These are phyloP conservation scores for Cyberlindnera mycetangii DNA, from an alignment of 805 yeast genomes.

Conservation along the genomic window DNA sequence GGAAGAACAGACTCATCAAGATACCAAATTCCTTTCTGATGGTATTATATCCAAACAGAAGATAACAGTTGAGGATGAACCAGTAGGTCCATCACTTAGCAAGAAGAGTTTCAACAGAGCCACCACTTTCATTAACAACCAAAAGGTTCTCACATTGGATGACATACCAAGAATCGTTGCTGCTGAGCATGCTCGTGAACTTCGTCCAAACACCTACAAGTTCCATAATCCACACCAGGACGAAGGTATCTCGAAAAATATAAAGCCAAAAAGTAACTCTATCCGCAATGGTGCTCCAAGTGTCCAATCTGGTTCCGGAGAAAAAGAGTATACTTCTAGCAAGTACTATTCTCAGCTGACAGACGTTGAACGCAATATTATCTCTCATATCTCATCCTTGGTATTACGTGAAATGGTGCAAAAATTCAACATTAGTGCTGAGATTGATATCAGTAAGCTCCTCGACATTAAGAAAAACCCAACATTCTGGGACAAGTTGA, in stretches of 20 bases:
- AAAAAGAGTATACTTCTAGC: conserved; percentile 6
- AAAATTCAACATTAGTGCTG: conserved; percentile 35
- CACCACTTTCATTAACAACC: conserved; percentile 69
- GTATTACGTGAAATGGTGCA: conserved; percentile 36
- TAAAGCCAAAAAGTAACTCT: conserved; percentile 23
- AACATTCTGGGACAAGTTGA: conserved; percentile 45
- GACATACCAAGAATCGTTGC: conserved; percentile 97
- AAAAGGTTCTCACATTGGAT: conserved; percentile 85
- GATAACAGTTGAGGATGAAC: conserved; percentile 32
- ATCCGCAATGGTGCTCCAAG: conserved; percentile 17
- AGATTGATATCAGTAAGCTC: conserved; percentile 31
- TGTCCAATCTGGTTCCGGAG: conserved; percentile 5
- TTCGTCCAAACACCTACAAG: conserved; percentile 87
- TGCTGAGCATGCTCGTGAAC: conserved; percentile 92
- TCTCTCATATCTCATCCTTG: conserved; percentile 58
- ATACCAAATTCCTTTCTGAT: conserved; percentile 16
- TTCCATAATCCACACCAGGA: conserved; percentile 53
- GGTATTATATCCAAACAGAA: conserved; percentile 24
- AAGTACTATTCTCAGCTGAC: conserved; percentile 65
- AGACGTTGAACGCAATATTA: conserved; percentile 52
- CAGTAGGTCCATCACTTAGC: conserved; percentile 53
- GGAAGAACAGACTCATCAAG: conserved; percentile 5
- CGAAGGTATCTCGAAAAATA: conserved; percentile 19
- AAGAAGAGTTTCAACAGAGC: conserved; percentile 55
- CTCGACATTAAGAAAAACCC: conserved; percentile 34